Percentiles rank a stretch among this genome's conserved stretches.
These are phyloP conservation scores for Penicillium fimorum DNA, from an alignment of 495 filamentous ascomycete species.

Conservation along the genomic window DNA sequence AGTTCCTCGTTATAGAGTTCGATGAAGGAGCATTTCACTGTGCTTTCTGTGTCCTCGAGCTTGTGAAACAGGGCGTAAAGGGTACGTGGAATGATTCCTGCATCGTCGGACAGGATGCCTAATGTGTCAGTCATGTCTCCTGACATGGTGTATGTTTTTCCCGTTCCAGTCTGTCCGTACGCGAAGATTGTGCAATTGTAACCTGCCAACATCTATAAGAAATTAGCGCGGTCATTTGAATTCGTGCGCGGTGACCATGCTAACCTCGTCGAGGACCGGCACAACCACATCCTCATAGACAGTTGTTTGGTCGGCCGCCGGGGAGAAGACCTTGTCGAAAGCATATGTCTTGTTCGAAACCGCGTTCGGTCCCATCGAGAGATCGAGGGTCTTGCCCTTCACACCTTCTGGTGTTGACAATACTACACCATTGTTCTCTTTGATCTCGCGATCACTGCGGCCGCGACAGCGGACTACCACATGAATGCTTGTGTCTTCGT, in stretches of 20 bases:
- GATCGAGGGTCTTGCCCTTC: constrained; percentile 74
- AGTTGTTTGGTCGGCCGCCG: constrained; percentile 88
- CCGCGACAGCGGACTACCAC: constrained; percentile 94
- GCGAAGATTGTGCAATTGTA: constrained; percentile 99
- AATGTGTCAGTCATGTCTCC: constrained; percentile 89
- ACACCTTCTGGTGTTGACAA: constrained; percentile 76
- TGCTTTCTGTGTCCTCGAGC: constrained; percentile 81
- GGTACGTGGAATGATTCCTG: constrained; percentile 90
- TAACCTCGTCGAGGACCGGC: constrained; percentile 88
- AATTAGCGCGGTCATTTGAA: constrained; percentile 12
- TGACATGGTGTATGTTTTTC: constrained; percentile 99
- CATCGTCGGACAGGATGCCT: constrained; percentile 81
- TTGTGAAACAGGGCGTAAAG: constrained; percentile 83
- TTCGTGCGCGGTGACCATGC: constrained; percentile 11
- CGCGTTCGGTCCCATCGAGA: constrained; percentile 90
- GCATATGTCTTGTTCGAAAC: constrained; percentile 94
- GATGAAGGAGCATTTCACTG: constrained; percentile 97
- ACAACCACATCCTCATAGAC: constrained; percentile 92
- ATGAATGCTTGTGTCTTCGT: constrained; percentile 91
- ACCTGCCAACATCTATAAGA: constrained; percentile 78
- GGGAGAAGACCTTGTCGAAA: constrained; percentile 96
- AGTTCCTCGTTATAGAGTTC: constrained; percentile 98
- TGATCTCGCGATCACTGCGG: constrained; percentile 84
- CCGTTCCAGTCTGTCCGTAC: constrained; percentile 96
- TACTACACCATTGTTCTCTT: constrained; percentile 90